A percentile compares a stretch with the other conserved stretches of the same genome.
phyloP scores from a whole-genome alignment of 345 rosid genomes.

The Aquilaria yunnanensis region DNA sequence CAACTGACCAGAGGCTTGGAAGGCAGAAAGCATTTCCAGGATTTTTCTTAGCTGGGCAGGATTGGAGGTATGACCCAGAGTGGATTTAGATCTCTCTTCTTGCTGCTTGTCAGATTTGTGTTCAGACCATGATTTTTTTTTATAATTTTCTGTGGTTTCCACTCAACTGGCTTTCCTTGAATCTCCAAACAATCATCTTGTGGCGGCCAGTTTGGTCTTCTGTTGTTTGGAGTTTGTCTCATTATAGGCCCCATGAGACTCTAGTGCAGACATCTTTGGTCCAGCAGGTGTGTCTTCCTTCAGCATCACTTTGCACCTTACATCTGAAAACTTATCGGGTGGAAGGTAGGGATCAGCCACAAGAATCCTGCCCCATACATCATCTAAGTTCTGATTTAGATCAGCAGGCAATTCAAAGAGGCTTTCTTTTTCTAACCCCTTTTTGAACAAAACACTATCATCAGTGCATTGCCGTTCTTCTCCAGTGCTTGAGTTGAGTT shows the following conservation, averaged over 20 bases:
- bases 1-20: no score
- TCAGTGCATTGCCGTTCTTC: neutral
- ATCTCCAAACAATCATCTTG: conserved; percentile 1
- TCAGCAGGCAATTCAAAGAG: neutral
- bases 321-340: neutral
- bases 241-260: no score
- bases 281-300: neutral
- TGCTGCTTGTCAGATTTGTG: no score
- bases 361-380: neutral
- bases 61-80: no score
- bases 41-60: no score
- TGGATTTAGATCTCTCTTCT: no score
- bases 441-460: neutral
- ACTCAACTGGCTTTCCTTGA: neutral
- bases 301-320: neutral
- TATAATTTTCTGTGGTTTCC: no score
- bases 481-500: neutral
- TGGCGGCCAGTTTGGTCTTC: neutral
- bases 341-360: neutral
- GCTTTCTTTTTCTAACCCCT: no score
- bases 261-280: no score
- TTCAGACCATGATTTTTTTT: no score
- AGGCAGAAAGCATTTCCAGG: no score
- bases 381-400: neutral
- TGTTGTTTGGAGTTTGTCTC: no score